Evolutionary conservation across 2,329 filamentous ascomycete genomes (phyloP), one percentile per base, ranked within the genome.

Genomic region (Calonectria hawksworthii): DNA sequence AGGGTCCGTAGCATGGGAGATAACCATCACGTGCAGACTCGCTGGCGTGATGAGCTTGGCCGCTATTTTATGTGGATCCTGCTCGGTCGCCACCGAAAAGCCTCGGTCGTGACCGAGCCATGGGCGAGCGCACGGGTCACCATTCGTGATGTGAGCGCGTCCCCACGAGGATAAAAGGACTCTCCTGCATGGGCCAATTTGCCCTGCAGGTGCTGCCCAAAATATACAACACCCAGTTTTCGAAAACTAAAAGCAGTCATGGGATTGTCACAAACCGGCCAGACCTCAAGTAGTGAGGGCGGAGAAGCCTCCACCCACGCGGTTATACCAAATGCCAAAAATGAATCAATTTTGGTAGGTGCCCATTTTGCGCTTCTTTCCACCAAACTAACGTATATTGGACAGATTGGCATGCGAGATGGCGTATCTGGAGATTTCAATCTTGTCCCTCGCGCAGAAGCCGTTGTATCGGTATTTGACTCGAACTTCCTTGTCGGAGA

Each of bases 401-500:
- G 18, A 51, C 32, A 81, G 78, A 76, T 82, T 64, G 80, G 80
- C 18, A 80, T 82, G 70, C 78, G 80, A 18, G 76, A 82, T 74
- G 80, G 80, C 10, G 77, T 82, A 8, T 79, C 75, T 3, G 76
- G 77, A 4, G 61, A 77, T 21, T 82, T 82, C 65, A 70, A 70
- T 14, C 73, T 82, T 8, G 74, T 79, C 13, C 78, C 79, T 5
- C 72, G 80, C 56, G 73, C 74, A 16, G 69, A 81, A 23, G 80
- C 79, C 7, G 68, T 74, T 13, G 77, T 82, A 1, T 82, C 80
- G 1, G 80, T 82, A 4, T 82, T 82, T 70, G 80, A 82, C 76
- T 82, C 80, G 5, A 81, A 78, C 63, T 82, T 82, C 13, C 76
- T 82, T 1, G 72, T 82, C 21, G 80, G 80, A 6, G 80, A 82